Base-by-base conservation (phyloP, 306 rosid species). In the Lotus japonicus region DNA sequence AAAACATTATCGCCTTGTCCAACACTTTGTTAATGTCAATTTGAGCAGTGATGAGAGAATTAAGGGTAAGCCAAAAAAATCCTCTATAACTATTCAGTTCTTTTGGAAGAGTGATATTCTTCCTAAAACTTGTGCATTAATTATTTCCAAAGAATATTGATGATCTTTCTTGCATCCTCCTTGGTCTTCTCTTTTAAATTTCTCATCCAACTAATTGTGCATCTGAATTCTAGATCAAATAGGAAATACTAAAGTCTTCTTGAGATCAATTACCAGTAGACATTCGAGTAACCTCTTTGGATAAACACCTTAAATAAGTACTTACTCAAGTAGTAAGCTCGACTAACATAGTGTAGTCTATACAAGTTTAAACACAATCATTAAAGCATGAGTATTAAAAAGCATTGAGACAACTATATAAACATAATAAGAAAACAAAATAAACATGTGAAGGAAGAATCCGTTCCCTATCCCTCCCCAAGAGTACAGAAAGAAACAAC, bases 341-440 rank as follows among this genome's bases (percentile, higher is more conserved):
- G 13, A 64, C 23, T 12, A 51, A 51, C 45, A 64, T 35, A 64
- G 5, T 43, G 23, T 6, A 51, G 67, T 36, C 66, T 21, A 44
- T 44, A 55, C 19, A 54, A 64, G 45, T 66, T 33, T 13, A 69
- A 56, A 41, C 7, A 8, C 36, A 66, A 58, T 14, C 4, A 62
- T 44, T 11, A 52, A 18, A 52, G 49, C 48, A 39, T 17, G 4
- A 53, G 7, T 18, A 44, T 59, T 55, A 50, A 52, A 60, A 44
- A 35, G 3, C n/a, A 79, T 73, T 78, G 75, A 72, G 66, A 71
- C 66, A 66, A 14, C 36, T 39, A 44, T 45, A 53, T 12, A 60
- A 23, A 33, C 42, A 33, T 5, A 58, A 33, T 5, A 58, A 11
- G 13, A 36, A 61, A 62, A 64, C 21, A 74, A 23, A 74, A 71